These are phyloP conservation scores for Schoenoplectus tabernaemontani DNA, from an alignment of 202 grass and related monocot genomes.

Conservation along the genomic window DNA sequence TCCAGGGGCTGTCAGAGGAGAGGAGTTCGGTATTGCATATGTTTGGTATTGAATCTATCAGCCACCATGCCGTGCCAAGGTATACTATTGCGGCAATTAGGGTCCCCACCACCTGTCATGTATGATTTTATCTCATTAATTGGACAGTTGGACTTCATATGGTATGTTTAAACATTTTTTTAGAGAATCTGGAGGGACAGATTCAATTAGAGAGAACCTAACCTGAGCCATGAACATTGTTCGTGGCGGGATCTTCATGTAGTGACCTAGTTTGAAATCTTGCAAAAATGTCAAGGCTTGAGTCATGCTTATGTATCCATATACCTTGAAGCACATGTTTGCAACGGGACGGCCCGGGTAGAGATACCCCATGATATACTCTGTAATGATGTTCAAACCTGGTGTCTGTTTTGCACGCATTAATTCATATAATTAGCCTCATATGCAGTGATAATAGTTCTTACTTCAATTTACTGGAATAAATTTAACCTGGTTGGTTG, in stretches of 20 bases:
- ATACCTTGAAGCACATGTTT: conserved; percentile 99
- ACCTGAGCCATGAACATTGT: conserved; percentile 99
- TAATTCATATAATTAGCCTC: background rate
- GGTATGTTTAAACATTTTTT: too few species aligned
- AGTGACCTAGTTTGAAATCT: conserved; percentile 91
- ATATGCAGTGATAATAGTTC: background rate
- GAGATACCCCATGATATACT: conserved; percentile 91
- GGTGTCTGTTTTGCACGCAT: conserved; percentile 45
- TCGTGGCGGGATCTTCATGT: conserved; percentile 97
- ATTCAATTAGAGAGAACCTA: conserved; percentile 10
- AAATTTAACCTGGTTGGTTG: conserved; percentile 59
- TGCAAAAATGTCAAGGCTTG: conserved; percentile 78
- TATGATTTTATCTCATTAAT: conserved; percentile 11
- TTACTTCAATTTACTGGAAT: background rate
- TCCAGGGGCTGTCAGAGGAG: conserved; percentile 67
- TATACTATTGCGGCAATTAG: conserved; percentile 70
- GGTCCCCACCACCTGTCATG: conserved; percentile 72
- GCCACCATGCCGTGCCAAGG: conserved; percentile 82
- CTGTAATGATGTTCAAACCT: conserved; percentile 85
- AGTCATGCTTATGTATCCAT: conserved; percentile 93
- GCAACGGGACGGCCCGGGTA: conserved; percentile 80
- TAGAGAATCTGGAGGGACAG: background rate
- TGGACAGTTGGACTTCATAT: background rate
- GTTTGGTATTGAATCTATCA: conserved; percentile 73
- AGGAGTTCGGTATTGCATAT: conserved; percentile 73